A percentile compares a stretch with the other conserved stretches of the same genome.
Evolutionary conservation across 73 alveolate genomes (phyloP).

Genomic region (Paraurostyla sp.): DNA sequence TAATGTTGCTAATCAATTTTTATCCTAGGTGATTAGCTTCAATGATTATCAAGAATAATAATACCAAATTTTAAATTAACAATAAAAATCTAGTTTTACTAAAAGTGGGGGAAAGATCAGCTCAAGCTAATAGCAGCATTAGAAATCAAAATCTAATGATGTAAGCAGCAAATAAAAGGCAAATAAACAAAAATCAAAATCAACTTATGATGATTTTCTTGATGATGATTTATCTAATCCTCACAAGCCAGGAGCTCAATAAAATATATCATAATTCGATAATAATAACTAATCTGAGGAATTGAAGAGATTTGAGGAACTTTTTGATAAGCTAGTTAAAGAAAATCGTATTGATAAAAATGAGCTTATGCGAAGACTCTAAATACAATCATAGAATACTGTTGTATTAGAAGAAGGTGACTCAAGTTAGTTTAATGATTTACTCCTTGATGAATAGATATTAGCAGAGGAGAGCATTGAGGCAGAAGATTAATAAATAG

Average conservation of each 20-base stretch:
- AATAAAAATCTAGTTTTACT: neutral
- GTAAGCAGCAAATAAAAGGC: neutral
- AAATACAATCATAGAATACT: neutral
- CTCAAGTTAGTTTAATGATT: constrained; percentile 36
- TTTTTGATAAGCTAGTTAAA: constrained; percentile 34
- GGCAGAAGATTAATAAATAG: constrained; percentile 28
- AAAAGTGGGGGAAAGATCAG: too few relatives aligned
- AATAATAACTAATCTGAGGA: constrained; percentile 36
- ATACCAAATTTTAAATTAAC: too few relatives aligned
- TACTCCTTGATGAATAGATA: constrained; percentile 29
- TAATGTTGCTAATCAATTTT: constrained; percentile 21
- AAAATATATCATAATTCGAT: too few relatives aligned
- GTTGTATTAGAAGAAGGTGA: constrained; percentile 50
- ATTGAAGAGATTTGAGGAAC: constrained; percentile 33
- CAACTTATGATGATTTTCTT: constrained; percentile 12
- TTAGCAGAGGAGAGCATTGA: constrained; percentile 11
- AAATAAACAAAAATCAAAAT: too few relatives aligned
- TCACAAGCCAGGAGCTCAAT: too few relatives aligned
- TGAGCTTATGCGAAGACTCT: constrained; percentile 26
- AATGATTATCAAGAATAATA: constrained; percentile 45
- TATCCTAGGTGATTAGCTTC: constrained; percentile 44
- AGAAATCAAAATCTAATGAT: constrained; percentile 6
- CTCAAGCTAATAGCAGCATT: neutral
- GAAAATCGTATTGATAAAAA: constrained; percentile 38
- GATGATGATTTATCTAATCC: constrained; percentile 40